A percentile compares a stretch with the other conserved stretches of the same genome.
phyloP scores from a whole-genome alignment of 176 grass and related monocot species.

The Thalia dealbata region DNA sequence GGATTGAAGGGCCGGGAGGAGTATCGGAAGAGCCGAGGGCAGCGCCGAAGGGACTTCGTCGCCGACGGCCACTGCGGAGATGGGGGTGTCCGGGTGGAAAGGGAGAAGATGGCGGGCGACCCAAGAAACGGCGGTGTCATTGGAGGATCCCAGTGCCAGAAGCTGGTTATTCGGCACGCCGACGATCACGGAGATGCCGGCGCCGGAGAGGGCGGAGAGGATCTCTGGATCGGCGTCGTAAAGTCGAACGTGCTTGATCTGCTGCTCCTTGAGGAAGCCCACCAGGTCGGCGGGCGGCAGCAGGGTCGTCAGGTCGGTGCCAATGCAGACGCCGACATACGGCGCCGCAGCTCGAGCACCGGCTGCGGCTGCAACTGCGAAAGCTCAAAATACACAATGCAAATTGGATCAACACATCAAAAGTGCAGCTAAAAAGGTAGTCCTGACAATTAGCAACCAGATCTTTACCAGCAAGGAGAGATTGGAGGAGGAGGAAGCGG shows the following conservation, averaged over 20 bases:
- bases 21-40: slow-evolving; percentile 59
- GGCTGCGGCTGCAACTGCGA: background rate
- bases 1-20: slow-evolving; percentile 70
- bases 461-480: background rate
- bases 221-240: slow-evolving; percentile 72
- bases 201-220: slow-evolving; percentile 46
- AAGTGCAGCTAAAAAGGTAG: background rate
- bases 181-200: slow-evolving; percentile 53
- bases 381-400: background rate
- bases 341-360: slow-evolving; percentile 19
- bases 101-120: slow-evolving; percentile 54
- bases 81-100: slow-evolving; percentile 33
- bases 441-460: background rate
- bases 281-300: slow-evolving; percentile 64
- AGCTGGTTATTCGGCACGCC: slow-evolving; percentile 89
- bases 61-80: slow-evolving; percentile 66
- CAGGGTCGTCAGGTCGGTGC: slow-evolving; percentile 70
- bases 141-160: slow-evolving; percentile 78
- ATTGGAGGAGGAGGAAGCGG: background rate
- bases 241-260: slow-evolving; percentile 67
- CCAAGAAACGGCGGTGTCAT: slow-evolving; percentile 49
- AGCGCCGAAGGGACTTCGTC: slow-evolving; percentile 67
- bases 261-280: slow-evolving; percentile 57
- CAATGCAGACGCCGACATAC: slow-evolving; percentile 81
- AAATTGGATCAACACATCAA: background rate